Percentiles rank a stretch among this genome's conserved stretches.
These are phyloP conservation scores for Alternaria tenuissima DNA, from an alignment of 2,329 filamentous ascomycete genomes.

Conservation along the genomic window DNA sequence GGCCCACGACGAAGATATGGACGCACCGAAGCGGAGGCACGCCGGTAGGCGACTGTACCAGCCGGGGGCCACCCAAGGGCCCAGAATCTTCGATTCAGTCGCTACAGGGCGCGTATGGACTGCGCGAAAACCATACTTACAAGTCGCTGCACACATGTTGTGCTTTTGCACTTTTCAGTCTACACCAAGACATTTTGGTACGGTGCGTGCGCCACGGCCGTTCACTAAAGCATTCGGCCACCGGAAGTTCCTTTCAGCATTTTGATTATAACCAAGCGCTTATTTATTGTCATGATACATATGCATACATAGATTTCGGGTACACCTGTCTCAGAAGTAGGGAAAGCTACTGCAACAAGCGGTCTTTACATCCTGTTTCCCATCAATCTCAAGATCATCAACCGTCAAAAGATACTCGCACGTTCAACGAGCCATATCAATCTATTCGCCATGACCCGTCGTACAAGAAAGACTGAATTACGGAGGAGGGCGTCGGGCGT, in stretches of 20 bases:
- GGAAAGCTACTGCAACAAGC: neutral
- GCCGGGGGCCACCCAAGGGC: neutral
- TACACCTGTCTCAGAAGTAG: neutral
- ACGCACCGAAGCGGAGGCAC: neutral
- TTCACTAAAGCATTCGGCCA: constrained; percentile 15
- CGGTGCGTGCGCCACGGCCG: constrained; percentile 5
- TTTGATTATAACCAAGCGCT: neutral
- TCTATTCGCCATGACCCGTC: neutral
- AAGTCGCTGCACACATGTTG: neutral
- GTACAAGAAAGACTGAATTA: neutral
- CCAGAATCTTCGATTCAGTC: neutral
- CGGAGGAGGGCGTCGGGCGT: constrained; percentile 5
- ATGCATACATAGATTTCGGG: neutral
- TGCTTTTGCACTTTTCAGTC: neutral
- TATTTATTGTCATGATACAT: constrained; percentile 1
- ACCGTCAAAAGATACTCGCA: neutral
- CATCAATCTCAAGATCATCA: neutral
- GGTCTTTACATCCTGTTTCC: neutral
- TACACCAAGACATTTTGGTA: neutral
- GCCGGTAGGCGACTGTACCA: neutral
- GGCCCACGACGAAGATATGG: neutral
- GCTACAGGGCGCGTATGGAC: neutral
- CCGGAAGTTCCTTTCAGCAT: constrained; percentile 4
- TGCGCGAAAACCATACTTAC: neutral
- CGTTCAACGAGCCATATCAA: neutral